Base-by-base conservation (phyloP, 2,329 filamentous ascomycete species). In the Ciborinia camelliae region DNA sequence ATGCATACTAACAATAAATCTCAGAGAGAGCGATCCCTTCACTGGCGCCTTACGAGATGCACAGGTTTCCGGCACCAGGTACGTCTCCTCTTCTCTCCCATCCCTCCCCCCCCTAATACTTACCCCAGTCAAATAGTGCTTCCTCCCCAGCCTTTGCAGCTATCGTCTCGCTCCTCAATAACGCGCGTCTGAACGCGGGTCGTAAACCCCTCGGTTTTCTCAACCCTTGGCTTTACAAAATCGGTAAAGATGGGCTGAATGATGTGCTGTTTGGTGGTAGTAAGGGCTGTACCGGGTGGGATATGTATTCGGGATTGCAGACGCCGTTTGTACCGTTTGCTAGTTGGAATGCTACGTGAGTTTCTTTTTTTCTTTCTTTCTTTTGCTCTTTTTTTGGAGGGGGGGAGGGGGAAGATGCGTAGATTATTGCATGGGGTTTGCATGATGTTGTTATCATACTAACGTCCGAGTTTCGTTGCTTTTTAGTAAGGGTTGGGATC, bases 101-200 rank as follows among this genome's bases (percentile, higher is more conserved):
- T 26, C 5, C 1, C 10, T 15, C 9, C 9, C 1, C 45, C 37
- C 20, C 28, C 61, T 26, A 63, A 63, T 5, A 53, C 54, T 45
- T 45, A 57, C 14, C 12, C 2, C 26, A 14, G 71, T 70, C 20
- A 70, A 55, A 1, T 67, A 75, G 67, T 81, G 84, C 84, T 14
- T 81, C 86, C 0, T 76, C 83, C 0, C 88, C 88, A 0, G 76
- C 84, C 0, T 84, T 85, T 30, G 82, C 84, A 0, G 82, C 80
- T 8, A 78, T 90, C 55, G 77, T 90, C 48, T 79, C 83, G 1
- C 79, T 90, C 4, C 76, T 90, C 64, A 90, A 90, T 69, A 86
- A 89, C 69, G 84, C 82, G 0, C 77, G 84, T 41, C 74, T 88
- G 23, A 75, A 79, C 0, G 76, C 75, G 8, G 82, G 82, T 6